Percentiles rank a stretch among this genome's conserved stretches.
phyloP scores from a whole-genome alignment of 169 alveolate species.

The Plasmodium gallinaceum region DNA sequence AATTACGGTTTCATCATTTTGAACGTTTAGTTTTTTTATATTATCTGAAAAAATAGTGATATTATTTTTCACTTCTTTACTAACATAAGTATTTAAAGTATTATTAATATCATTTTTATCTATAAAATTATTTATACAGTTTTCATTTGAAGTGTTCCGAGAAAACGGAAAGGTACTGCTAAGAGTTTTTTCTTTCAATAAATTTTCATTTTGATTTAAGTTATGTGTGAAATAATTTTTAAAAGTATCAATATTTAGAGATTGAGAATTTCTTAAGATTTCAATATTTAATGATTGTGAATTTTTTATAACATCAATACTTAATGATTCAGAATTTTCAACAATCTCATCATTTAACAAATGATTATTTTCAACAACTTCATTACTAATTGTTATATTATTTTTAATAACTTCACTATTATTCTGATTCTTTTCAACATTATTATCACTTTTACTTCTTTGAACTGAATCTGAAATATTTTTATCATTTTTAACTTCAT shows the following conservation, averaged over 20 bases:
- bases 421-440: not conserved
- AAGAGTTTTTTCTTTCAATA: conserved; percentile 1
- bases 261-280: not conserved
- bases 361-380: not conserved
- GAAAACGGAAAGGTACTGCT: conserved; percentile 1
- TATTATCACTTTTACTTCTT: not conserved
- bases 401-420: not conserved
- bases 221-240: conserved; percentile 8
- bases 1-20: not conserved
- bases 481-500: not conserved
- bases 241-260: conserved; percentile 18
- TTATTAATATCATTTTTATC: too few relatives aligned
- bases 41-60: not conserved
- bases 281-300: not conserved
- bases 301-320: not conserved
- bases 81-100: not conserved
- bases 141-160: conserved; percentile 12
- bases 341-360: not conserved
- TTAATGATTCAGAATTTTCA: not conserved
- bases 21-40: not conserved
- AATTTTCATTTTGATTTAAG: not conserved
- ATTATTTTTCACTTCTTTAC: not conserved
- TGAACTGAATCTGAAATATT: not conserved
- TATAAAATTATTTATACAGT: conserved; percentile 7
- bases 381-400: not conserved